Evolutionary conservation across 2,329 filamentous ascomycete genomes (phyloP).

Genomic region (Stagonosporopsis chrysanthemi): DNA sequence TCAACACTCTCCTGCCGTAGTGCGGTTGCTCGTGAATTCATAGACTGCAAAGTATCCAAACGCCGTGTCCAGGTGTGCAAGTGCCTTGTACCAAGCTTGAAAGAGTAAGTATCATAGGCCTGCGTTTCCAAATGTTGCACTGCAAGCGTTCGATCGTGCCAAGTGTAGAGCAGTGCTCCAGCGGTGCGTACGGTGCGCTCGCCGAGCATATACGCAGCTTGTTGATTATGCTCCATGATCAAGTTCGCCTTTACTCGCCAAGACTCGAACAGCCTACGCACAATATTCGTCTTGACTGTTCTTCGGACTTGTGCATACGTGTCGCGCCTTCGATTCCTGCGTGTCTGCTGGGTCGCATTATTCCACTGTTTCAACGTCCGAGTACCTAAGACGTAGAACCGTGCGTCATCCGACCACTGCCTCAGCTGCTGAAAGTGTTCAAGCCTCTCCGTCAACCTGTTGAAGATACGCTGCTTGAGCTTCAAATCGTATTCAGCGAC

Average conservation of each 20-base stretch:
- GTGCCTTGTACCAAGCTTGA: conserved; percentile 42
- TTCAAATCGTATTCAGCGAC: conserved; percentile 53
- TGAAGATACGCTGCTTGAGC: conserved; percentile 49
- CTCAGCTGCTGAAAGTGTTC: conserved; percentile 58
- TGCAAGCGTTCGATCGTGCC: conserved; percentile 51
- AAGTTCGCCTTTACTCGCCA: conserved; percentile 46
- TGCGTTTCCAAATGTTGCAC: conserved; percentile 30
- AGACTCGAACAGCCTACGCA: conserved; percentile 48
- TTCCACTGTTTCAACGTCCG: conserved; percentile 61
- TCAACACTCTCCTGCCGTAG: conserved; percentile 58
- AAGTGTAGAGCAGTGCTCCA: conserved; percentile 50
- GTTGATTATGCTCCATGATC: conserved; percentile 31
- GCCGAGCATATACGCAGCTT: conserved; percentile 42
- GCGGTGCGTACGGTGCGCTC: conserved; percentile 32
- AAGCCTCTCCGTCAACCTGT: conserved; percentile 45
- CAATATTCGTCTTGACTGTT: conserved; percentile 62
- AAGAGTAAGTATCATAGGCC: conserved; percentile 33
- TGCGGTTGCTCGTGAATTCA: conserved; percentile 54
- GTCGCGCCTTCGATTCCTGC: conserved; percentile 62
- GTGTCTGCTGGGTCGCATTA: conserved; percentile 57
- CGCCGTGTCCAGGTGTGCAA: conserved; percentile 40
- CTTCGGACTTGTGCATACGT: conserved; percentile 63
- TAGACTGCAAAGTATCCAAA: conserved; percentile 31
- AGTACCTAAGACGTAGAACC: conserved; percentile 63
- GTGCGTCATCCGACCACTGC: conserved; percentile 62